Evolutionary conservation across 306 rosid species (phyloP).

Genomic region (Sesbania bispinosa): DNA sequence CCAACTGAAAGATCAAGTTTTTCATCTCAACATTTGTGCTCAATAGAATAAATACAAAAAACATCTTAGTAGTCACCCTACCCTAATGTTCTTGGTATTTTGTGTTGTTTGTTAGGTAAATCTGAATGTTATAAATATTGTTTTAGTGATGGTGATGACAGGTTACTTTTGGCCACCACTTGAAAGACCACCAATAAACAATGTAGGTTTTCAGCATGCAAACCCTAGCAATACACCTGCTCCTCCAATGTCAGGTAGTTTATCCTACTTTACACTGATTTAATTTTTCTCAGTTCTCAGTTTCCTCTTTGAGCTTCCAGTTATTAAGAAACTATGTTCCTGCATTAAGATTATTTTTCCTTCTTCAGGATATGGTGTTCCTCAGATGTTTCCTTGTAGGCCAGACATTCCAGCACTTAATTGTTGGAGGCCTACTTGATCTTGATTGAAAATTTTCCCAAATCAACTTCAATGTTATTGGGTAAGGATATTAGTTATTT

Average conservation of each 20-base stretch:
- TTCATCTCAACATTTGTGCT: neutral
- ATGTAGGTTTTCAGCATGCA: constrained; percentile 61
- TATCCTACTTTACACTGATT: neutral
- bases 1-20: neutral
- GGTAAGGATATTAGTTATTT: neutral
- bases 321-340: neutral
- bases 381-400: constrained; percentile 79
- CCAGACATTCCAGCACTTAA: constrained; percentile 76
- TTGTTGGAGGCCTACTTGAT: constrained; percentile 92
- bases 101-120: neutral
- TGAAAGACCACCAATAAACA: constrained; percentile 79
- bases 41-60: neutral
- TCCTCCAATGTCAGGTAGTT: constrained; percentile 71
- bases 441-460: neutral
- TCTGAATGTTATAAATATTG: neutral
- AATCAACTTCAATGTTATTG: neutral
- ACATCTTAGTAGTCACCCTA: neutral
- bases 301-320: neutral
- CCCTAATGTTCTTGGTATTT: neutral
- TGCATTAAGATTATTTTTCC: constrained; percentile 9
- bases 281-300: neutral
- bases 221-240: constrained; percentile 58
- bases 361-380: constrained; percentile 64
- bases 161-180: constrained; percentile 72
- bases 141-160: constrained; percentile 33